Conservation (phyloP, 2,329 filamentous ascomycete genomes). For the Endoconidiophora polonica region DNA sequence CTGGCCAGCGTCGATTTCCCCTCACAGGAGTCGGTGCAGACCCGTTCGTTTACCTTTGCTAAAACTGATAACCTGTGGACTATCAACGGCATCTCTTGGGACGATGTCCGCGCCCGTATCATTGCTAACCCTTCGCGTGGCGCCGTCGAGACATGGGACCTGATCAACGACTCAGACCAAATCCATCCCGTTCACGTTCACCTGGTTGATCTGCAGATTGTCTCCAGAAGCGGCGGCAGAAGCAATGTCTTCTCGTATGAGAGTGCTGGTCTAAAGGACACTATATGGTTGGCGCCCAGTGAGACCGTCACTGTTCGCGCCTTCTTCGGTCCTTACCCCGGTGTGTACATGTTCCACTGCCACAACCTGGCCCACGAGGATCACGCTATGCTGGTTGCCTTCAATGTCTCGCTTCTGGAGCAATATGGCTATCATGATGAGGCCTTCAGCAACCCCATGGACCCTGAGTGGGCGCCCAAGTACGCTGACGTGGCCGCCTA, state of each 20-base stretch:
- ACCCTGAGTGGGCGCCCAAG: slow-evolving; percentile 19
- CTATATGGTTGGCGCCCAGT: slow-evolving; percentile 34
- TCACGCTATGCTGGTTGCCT: slow-evolving; percentile 30
- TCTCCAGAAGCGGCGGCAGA: slow-evolving; percentile 29
- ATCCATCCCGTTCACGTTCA: slow-evolving; percentile 41
- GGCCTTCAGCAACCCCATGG: slow-evolving; percentile 24
- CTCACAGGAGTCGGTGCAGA: slow-evolving; percentile 19
- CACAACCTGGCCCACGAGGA: slow-evolving; percentile 31
- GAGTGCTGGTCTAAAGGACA: slow-evolving; percentile 37
- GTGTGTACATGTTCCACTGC: slow-evolving; percentile 34
- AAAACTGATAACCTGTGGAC: slow-evolving; percentile 28
- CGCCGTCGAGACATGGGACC: slow-evolving; percentile 31
- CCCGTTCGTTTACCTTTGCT: slow-evolving; percentile 30
- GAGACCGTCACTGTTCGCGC: slow-evolving; percentile 35
- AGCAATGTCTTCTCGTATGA: slow-evolving; percentile 33
- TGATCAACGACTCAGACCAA: slow-evolving; percentile 32
- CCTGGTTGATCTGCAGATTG: slow-evolving; percentile 39
- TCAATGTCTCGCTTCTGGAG: slow-evolving; percentile 25
- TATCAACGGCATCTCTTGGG: slow-evolving; percentile 34
- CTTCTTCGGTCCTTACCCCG: slow-evolving; percentile 35
- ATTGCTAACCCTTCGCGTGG: slow-evolving; percentile 30
- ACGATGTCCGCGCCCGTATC: slow-evolving; percentile 30
- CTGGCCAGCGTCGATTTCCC: slow-evolving; percentile 26
- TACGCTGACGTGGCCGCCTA: background rate
- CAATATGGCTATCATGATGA: slow-evolving; percentile 25